phyloP scores from a whole-genome alignment of 768 basidiomycete species.

The Boletus reticulatus region DNA sequence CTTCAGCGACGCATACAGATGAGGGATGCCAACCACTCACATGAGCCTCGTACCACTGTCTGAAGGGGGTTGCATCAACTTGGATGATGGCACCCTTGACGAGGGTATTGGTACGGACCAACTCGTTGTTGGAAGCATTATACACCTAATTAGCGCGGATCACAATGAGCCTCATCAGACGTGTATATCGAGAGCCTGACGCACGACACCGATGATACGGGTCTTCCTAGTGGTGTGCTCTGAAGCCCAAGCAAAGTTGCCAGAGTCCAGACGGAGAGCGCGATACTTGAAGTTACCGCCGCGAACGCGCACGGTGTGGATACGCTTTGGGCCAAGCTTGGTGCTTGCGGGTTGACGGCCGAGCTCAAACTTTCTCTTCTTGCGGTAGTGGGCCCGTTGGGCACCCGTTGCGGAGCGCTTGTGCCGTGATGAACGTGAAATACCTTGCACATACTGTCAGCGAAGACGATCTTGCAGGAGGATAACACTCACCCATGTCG shows the following conservation, averaged over 20 bases:
- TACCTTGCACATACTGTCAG: constrained; percentile 58
- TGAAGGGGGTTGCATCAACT: constrained; percentile 97
- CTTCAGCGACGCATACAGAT: constrained; percentile 1
- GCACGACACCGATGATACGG: constrained; percentile 91
- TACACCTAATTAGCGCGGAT: constrained; percentile 61
- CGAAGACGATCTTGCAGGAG: not conserved
- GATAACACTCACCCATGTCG: constrained; percentile 70
- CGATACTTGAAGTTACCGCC: constrained; percentile 96
- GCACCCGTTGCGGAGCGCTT: constrained; percentile 94
- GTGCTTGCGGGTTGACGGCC: constrained; percentile 98
- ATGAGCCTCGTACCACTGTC: constrained; percentile 99
- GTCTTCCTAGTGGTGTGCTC: constrained; percentile 95
- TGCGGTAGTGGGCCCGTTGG: constrained; percentile 94
- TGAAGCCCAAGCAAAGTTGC: constrained; percentile 99
- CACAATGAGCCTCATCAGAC: constrained; percentile 2
- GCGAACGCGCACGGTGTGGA: constrained; percentile 93
- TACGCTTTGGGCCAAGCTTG: constrained; percentile 92
- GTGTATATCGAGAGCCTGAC: constrained; percentile 32
- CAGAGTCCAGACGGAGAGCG: constrained; percentile 92
- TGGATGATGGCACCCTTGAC: constrained; percentile 98
- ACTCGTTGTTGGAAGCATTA: constrained; percentile 99
- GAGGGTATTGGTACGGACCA: constrained; percentile 98
- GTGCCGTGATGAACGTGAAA: constrained; percentile 95
- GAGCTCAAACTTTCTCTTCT: constrained; percentile 99
- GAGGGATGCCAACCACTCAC: constrained; percentile 47